Percentiles rank a stretch among this genome's conserved stretches.
These are phyloP conservation scores for Paracoccidioides lutzii DNA, from an alignment of 2,329 filamentous ascomycete species.

Conservation along the genomic window DNA sequence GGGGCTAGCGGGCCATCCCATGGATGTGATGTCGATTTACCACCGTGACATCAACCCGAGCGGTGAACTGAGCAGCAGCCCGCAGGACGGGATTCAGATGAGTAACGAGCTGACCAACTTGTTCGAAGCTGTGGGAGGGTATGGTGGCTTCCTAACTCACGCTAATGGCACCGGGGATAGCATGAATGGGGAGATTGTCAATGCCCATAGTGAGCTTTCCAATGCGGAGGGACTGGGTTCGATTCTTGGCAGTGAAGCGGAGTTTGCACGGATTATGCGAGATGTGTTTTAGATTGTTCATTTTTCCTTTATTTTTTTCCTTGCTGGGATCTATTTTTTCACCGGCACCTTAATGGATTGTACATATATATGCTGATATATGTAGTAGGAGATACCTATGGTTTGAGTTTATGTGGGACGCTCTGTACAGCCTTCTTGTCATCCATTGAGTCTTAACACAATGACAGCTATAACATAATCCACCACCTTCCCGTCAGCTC, in stretches of 20 bases:
- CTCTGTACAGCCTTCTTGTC: no score
- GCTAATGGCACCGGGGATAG: slow-evolving; percentile 18
- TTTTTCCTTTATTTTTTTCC: neutral
- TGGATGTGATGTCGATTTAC: slow-evolving; percentile 44
- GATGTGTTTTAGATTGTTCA: slow-evolving; percentile 40
- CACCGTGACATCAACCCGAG: slow-evolving; percentile 17
- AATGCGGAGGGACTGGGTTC: slow-evolving; percentile 33
- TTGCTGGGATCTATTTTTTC: neutral
- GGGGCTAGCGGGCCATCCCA: slow-evolving; percentile 48
- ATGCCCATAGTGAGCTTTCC: slow-evolving; percentile 24
- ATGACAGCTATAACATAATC: no score
- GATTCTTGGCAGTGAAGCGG: slow-evolving; percentile 44
- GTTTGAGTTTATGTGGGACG: no score
- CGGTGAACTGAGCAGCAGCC: slow-evolving; percentile 38
- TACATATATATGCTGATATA: neutral
- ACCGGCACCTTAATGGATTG: neutral
- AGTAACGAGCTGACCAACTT: slow-evolving; percentile 48
- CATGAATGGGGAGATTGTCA: slow-evolving; percentile 26
- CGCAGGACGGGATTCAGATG: slow-evolving; percentile 47
- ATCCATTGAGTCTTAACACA: no score
- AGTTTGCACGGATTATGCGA: slow-evolving; percentile 46
- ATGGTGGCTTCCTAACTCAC: slow-evolving; percentile 27
- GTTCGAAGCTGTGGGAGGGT: slow-evolving; percentile 50
- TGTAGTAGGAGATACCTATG: neutral
- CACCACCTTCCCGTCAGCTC: no score